Evolutionary conservation across 371 early-diverging fungal species (phyloP), one percentile per base, ranked within the genome.

Genomic region (Parasitella parasitica): DNA sequence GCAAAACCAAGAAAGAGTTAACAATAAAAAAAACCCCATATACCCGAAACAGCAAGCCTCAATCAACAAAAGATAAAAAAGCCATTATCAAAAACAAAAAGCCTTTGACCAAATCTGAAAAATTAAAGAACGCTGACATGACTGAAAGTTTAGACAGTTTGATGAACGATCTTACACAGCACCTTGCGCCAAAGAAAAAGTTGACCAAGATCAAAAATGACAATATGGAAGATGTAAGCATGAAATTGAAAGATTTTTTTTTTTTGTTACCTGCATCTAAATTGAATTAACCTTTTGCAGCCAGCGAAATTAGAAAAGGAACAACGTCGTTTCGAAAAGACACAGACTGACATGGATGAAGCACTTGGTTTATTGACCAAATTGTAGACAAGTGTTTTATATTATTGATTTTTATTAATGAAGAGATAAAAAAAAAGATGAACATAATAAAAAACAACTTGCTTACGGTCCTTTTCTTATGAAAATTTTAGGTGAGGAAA

Each of bases 331-430:
- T 80, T 75, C 46, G 80, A 80, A 69, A 73, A 77, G 57, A 70
- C 72, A 9, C 71, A 80, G 53, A 68, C 63, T 27, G 80, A 77
- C 38, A 69, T 80, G 67, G 80, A 80, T 34, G 73, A 59, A 62
- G 77, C 80, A 11, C 66, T 80, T 35, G 71, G 67, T 26, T 60
- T 77, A 28, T 59, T 80, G 55, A 75, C 70, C 6, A 63, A 61
- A 53, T 61, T 80, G 43, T 80, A 72, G 60, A 15, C 26, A 27
- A 27, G 9, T 38, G 13, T 15, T 49, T 50, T 58, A 20, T 49
- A 16, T 16, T 20, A 41, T 18, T 41, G 41, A 41, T 41, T 16
- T 41, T 41, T 41, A 41, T 41, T 41, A 41, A 41, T 41, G 8
- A 41, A 41, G 16, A 2, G 41, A 18, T 7, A 39, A 38, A 39